phyloP scores from a whole-genome alignment of 2,329 filamentous ascomycete genomes.

The Penicillium sclerotiorum region DNA sequence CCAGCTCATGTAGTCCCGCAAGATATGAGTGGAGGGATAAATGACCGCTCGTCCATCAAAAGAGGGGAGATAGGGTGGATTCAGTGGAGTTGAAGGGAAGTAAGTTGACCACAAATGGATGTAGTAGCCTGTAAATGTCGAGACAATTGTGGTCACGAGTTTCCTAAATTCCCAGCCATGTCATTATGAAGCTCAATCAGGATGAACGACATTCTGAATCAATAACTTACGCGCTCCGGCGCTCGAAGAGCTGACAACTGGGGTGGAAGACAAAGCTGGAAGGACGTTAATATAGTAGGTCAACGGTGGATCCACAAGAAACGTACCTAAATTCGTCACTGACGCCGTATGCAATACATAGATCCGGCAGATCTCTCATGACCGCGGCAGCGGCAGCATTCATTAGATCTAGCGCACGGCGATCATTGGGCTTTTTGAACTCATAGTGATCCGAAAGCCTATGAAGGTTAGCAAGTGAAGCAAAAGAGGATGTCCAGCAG shows the following conservation, averaged over 20 bases:
- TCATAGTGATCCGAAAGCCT: constrained; percentile 81
- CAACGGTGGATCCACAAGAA: not conserved
- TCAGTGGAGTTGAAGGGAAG: constrained; percentile 72
- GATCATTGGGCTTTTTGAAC: constrained; percentile 92
- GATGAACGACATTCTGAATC: not conserved
- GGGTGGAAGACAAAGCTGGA: constrained; percentile 85
- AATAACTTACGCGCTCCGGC: constrained; percentile 68
- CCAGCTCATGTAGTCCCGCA: constrained; percentile 96
- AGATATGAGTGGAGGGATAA: constrained; percentile 79
- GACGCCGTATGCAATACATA: constrained; percentile 86
- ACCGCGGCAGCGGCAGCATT: constrained; percentile 87
- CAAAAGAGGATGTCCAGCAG: too few species aligned
- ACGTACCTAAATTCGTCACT: constrained; percentile 80
- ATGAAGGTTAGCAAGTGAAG: not conserved
- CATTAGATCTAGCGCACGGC: constrained; percentile 86
- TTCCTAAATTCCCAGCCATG: constrained; percentile 67
- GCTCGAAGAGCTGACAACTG: constrained; percentile 78
- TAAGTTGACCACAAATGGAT: constrained; percentile 75
- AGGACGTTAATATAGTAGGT: not conserved
- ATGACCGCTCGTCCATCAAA: constrained; percentile 92
- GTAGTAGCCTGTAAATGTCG: constrained; percentile 91
- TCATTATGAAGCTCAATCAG: not conserved
- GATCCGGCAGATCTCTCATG: constrained; percentile 79
- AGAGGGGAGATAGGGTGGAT: constrained; percentile 71
- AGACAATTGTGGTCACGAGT: constrained; percentile 85